A percentile compares a stretch with the other conserved stretches of the same genome.
phyloP scores from a whole-genome alignment of 306 rosid genomes.

The Styphnolobium japonicum region DNA sequence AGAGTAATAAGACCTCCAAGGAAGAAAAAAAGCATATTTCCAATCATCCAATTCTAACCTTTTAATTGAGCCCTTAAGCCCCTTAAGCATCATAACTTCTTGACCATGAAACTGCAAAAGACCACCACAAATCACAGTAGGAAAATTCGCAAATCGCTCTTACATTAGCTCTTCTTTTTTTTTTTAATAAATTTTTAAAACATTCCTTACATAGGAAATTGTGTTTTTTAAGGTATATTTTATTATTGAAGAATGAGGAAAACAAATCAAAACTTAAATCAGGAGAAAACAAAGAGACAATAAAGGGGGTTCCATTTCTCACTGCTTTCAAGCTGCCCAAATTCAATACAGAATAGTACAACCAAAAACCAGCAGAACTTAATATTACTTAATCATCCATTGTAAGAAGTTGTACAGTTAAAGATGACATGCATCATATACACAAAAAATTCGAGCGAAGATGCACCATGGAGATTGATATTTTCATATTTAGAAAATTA shows the following conservation, averaged over 20 bases:
- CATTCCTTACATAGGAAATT: background rate
- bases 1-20: background rate
- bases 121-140: background rate
- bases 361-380: background rate
- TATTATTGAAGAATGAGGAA: background rate
- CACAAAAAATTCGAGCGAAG: background rate
- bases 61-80: background rate
- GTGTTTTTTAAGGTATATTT: background rate
- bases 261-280: background rate
- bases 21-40: background rate
- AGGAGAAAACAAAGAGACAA: background rate
- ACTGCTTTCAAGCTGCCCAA: background rate
- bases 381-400: background rate
- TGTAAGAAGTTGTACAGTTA: background rate
- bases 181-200: background rate
- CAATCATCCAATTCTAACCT: background rate
- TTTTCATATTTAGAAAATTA: constrained; percentile 10
- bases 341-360: background rate
- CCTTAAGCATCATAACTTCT: background rate
- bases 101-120: background rate
- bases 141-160: background rate
- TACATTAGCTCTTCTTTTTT: background rate
- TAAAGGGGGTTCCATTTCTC: background rate
- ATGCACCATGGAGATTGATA: constrained; percentile 1
- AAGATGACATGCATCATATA: background rate